phyloP scores from a whole-genome alignment of 208 protist genomes.

The Acanthamoeba culbertsoni region DNA sequence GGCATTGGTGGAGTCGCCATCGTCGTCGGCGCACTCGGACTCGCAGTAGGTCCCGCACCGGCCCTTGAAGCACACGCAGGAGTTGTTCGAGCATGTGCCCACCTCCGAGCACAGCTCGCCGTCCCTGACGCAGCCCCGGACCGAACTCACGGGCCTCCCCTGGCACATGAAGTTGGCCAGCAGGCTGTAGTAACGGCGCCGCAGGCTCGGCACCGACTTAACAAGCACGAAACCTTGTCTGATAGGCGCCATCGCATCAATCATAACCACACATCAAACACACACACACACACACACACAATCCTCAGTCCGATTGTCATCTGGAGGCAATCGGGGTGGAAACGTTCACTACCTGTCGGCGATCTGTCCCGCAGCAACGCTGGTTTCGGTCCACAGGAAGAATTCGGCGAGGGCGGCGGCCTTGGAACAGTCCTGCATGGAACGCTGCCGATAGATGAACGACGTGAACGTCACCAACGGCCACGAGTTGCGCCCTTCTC shows the following conservation, averaged over 20 bases:
- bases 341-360: not conserved
- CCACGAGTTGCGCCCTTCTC: not conserved
- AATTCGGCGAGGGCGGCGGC: not conserved
- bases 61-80: not conserved
- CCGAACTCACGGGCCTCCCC: not conserved
- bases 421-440: not conserved
- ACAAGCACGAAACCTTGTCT: not conserved
- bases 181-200: not conserved
- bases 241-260: too few species aligned
- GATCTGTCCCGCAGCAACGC: not conserved
- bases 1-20: too few species aligned
- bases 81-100: not conserved
- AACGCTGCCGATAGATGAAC: not conserved
- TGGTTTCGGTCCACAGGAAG: not conserved
- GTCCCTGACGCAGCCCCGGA: not conserved
- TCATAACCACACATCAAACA: too few species aligned
- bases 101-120: not conserved
- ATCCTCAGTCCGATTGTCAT: too few species aligned
- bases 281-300: too few species aligned
- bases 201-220: not conserved
- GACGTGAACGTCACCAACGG: not conserved
- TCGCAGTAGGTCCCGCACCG: not conserved
- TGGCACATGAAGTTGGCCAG: slow-evolving; percentile 26
- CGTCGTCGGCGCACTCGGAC: not conserved
- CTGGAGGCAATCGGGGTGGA: not conserved